phyloP scores from a whole-genome alignment of 2,329 filamentous ascomycete species.

The Graphiopsis chlorocephala region DNA sequence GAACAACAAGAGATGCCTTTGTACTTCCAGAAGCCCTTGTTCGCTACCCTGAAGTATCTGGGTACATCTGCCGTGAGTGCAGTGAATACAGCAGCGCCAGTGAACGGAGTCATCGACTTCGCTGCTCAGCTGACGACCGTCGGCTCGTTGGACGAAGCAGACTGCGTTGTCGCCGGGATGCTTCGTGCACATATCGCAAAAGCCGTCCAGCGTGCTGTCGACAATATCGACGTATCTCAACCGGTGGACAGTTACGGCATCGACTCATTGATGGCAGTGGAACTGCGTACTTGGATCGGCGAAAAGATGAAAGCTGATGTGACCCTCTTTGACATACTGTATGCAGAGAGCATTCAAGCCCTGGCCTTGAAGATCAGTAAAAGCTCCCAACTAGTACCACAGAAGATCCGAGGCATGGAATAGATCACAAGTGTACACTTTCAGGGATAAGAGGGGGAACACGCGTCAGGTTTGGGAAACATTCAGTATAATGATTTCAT shows the following conservation, averaged over 20 bases:
- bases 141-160: background rate
- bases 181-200: background rate
- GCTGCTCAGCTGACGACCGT: background rate
- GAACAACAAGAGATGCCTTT: background rate
- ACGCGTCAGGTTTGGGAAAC: too few relatives aligned
- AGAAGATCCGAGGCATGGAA: background rate
- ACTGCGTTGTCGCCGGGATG: background rate
- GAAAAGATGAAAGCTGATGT: background rate
- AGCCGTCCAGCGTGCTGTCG: background rate
- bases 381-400: background rate
- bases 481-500: too few relatives aligned
- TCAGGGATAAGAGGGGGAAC: too few relatives aligned
- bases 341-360: background rate
- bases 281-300: conserved; percentile 16
- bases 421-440: too few relatives aligned
- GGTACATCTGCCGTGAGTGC: background rate
- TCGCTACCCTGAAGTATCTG: background rate
- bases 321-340: conserved; percentile 1
- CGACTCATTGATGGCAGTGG: conserved; percentile 38
- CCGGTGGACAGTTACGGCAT: conserved; percentile 22
- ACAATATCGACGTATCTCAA: conserved; percentile 5
- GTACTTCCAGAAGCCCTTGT: background rate
- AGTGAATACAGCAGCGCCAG: background rate
- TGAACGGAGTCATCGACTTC: background rate
- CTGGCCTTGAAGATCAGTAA: background rate